A percentile compares a stretch with the other conserved stretches of the same genome.
Conservation (phyloP, 805 yeast species). For the Saturnispora ahearnii region DNA sequence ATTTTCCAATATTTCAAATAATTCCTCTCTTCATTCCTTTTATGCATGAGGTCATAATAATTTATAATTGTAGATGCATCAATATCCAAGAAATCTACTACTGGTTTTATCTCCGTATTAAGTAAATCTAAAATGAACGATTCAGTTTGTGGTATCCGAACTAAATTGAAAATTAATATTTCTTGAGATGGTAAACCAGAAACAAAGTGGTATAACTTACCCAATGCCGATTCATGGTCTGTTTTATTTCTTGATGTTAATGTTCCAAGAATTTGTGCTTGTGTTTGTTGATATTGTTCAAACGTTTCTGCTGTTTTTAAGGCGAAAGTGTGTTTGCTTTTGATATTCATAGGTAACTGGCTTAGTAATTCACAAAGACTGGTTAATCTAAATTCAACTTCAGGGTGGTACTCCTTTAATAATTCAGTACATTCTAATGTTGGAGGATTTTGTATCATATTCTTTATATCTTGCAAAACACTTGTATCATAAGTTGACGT, state of each 20-base stretch:
- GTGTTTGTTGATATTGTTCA: not conserved
- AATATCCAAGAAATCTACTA: not conserved
- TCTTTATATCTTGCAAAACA: not conserved
- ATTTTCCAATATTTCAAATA: slow-evolving; percentile 2
- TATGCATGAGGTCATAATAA: not conserved
- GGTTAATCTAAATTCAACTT: not conserved
- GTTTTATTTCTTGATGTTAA: slow-evolving; percentile 2
- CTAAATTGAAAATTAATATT: not conserved
- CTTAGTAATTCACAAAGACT: not conserved
- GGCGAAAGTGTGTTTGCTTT: not conserved
- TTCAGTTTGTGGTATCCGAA: not conserved
- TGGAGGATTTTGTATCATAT: not conserved
- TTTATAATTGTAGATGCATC: not conserved
- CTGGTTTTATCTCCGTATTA: not conserved
- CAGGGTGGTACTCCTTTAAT: not conserved
- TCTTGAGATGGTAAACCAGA: slow-evolving; percentile 2
- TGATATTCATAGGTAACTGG: not conserved
- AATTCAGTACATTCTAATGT: no score
- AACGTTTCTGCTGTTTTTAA: not conserved
- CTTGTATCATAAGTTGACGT: not conserved
- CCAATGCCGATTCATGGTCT: not conserved
- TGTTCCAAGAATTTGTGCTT: slow-evolving; percentile 3
- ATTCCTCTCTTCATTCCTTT: not conserved
- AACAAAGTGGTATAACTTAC: not conserved
- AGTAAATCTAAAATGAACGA: not conserved